Base-by-base conservation (phyloP, 192 early-diverging fungal species). In the Umbelopsis isabellina region DNA sequence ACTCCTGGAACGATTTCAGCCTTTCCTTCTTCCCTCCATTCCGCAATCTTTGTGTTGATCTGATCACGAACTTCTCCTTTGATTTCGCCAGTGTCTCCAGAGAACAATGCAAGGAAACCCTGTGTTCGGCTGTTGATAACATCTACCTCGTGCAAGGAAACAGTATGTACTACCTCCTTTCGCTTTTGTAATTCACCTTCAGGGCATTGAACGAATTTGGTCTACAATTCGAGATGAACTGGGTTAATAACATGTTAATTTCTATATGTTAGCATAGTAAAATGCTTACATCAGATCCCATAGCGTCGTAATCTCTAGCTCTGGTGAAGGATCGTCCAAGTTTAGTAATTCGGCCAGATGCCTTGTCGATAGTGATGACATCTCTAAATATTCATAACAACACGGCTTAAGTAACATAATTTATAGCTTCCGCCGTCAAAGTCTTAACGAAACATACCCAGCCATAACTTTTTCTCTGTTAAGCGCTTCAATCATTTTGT, bases 141-240 rank as follows among this genome's bases (percentile, higher is more conserved):
- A 85, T 99, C 98, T 70, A 99, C 83, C 75, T 99, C 97, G 75
- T 99, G 97, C 22, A 99, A 87, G 0, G 97, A 97, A 3, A 99
- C 96, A 77, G 97, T 95, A 80, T 98, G 97, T 37, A 98, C 90
- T 35, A 99, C 88, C 78, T 99, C 97, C 88, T 98, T 98, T 85
- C 95, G 97, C 83, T 99, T 99, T 82, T 96, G 95, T 16, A 97
- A 96, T 69, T 99, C 97, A 48, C 97, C 97, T 83, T 99, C 98
- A 21, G 97, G 97, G 65, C 97, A 79, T 18, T 96, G 95, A 20
- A 99, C 97, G 61, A 98, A 99, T 73, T 97, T 27, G 55, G 55
- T 61, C 55, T 61, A 61, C 37, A 0, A 61, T 15, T 3, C 30
- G 5, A 27, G 27, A 16, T 30, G 25, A 10, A 1, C 2, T 7